Evolutionary conservation across 495 filamentous ascomycete genomes (phyloP), one percentile per base, ranked within the genome.

Genomic region (Trichocladium uniseriatum): DNA sequence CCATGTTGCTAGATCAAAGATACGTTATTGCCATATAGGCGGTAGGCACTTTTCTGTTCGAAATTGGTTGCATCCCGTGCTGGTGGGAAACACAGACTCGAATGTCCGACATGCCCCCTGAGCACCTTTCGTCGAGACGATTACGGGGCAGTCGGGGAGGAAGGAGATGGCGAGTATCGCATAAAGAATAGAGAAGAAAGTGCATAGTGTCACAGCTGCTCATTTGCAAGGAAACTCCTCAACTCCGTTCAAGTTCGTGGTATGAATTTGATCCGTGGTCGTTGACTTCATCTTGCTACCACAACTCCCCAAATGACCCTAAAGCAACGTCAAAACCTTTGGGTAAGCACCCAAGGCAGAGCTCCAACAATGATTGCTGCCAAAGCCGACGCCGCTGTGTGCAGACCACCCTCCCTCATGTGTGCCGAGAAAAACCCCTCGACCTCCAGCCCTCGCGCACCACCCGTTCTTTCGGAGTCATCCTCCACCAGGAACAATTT

Each of bases 241-340:
- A 14, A 5, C 14, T 24, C 34, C 42, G 28, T 13, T 28, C 13
- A 44, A 34, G 40, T 22, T 27, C 43, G 49, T 52, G 36, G 42
- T 41, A 52, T 35, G 48, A 28, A 46, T 44, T 45, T 34, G 13
- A 38, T 50, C 57, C 42, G 54, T 22, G 57, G 28, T 57, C 54
- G 51, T 56, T 28, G 51, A 52, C 45, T 36, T 57, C 54, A 39
- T 60, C 34, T 42, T 36, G 16, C 36, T 45, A 50, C 38, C 40
- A 43, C 44, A 39, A 34, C 27, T 11, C 45, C n/a, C 18, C 20
- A 41, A 49, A 51, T 39, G 40, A 45, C 34, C 28, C 28, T 22
- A 28, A 54, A 41, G 53, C 36, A 55, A 51, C 24, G 28, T 27
- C 36, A 7, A 43, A 39, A 22, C 48, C 46, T n/a, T 28, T 20